phyloP scores from a whole-genome alignment of 140 eudicot species.

The Ambrosia hybrid region DNA sequence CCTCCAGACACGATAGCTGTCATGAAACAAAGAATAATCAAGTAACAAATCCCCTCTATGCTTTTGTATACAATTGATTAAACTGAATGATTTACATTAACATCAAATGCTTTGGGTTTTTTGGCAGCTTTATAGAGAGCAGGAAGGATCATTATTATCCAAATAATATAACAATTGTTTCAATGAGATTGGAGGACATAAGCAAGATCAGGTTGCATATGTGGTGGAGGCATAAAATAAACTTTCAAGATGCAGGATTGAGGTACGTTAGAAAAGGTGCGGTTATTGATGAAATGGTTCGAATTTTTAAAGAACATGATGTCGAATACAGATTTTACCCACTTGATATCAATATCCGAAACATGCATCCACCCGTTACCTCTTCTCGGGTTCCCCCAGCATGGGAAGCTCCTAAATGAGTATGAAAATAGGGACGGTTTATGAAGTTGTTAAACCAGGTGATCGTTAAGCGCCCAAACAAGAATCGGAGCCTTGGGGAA shows the following conservation, averaged over 20 bases:
- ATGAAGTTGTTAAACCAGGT: background rate
- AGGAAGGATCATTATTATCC: conserved; percentile 72
- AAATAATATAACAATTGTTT: conserved; percentile 37
- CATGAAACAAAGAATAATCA: conserved; percentile 59
- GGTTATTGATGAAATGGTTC: conserved; percentile 58
- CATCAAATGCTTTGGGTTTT: conserved; percentile 10
- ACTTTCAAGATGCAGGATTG: conserved; percentile 64
- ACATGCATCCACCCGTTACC: conserved; percentile 39
- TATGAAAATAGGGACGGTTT: conserved; percentile 10
- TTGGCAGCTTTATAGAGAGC: conserved; percentile 61
- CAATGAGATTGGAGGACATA: conserved; percentile 47
- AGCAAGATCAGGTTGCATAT: conserved; percentile 46
- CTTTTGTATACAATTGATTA: too few relatives aligned
- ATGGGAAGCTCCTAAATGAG: conserved; percentile 40
- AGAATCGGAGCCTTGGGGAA: conserved; percentile 15
- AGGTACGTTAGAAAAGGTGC: conserved; percentile 52
- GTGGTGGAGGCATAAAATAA: conserved; percentile 70
- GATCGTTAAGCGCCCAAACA: conserved; percentile 6
- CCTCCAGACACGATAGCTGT: conserved; percentile 64
- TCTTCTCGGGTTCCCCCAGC: conserved; percentile 47
- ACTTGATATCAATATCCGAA: conserved; percentile 45
- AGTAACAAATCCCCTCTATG: conserved; percentile 32
- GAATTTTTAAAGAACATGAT: conserved; percentile 58
- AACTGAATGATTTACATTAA: too few relatives aligned
- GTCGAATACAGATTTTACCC: conserved; percentile 66